Conservation (phyloP, 768 basidiomycete species). For the Serendipita indica region DNA sequence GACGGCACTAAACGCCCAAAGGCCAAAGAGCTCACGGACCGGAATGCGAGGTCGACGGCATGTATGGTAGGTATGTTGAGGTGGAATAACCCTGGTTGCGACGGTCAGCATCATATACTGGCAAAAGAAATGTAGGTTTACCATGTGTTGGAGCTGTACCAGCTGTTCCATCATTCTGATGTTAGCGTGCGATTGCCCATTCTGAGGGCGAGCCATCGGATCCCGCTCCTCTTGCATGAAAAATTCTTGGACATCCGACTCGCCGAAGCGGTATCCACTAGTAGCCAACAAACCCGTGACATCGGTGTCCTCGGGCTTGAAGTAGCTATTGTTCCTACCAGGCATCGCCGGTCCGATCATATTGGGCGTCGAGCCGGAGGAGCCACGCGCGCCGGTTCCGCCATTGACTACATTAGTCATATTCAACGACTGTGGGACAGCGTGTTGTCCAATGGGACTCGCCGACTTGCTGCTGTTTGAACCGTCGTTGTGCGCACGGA, state of each 20-base stretch:
- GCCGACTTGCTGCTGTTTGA: neutral
- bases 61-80: too few species aligned
- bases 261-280: neutral
- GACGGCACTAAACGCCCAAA: too few species aligned
- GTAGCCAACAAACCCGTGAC: neutral
- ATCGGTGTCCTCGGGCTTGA: neutral
- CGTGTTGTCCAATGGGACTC: slow-evolving; percentile 1
- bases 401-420: neutral
- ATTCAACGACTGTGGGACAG: neutral
- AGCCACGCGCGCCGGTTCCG: neutral
- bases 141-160: slow-evolving; percentile 2
- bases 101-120: too few species aligned
- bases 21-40: too few species aligned
- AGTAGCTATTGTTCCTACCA: neutral
- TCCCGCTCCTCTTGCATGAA: slow-evolving; percentile 3
- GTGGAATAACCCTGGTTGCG: too few species aligned
- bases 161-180: neutral
- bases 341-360: neutral
- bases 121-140: too few species aligned
- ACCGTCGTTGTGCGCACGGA: neutral
- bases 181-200: neutral
- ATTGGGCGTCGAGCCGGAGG: neutral
- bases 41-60: too few species aligned
- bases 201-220: neutral
- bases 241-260: neutral